A percentile compares a stretch with the other conserved stretches of the same genome.
These are phyloP conservation scores for Pterulicium gracile DNA, from an alignment of 1,284 basidiomycete genomes.

Conservation along the genomic window DNA sequence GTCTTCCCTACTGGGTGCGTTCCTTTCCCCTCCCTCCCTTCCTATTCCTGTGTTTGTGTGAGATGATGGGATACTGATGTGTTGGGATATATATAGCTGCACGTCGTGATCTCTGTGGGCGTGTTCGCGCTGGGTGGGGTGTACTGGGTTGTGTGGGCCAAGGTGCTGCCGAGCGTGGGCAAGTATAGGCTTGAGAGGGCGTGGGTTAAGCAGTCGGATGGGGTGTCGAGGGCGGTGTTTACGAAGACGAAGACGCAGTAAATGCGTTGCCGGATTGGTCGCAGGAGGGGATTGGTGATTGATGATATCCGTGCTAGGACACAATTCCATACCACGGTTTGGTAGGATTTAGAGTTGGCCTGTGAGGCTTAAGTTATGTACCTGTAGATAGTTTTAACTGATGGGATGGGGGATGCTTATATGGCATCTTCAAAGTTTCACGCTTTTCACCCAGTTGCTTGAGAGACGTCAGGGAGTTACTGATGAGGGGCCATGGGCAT, in stretches of 20 bases:
- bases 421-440: too few species aligned
- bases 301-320: too few species aligned
- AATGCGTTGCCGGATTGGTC: too few species aligned
- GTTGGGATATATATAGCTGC: not conserved
- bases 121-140: slow-evolving; percentile 23
- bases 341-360: too few species aligned
- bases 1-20: slow-evolving; percentile 57
- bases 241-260: slow-evolving; percentile 4
- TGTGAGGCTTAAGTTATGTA: too few species aligned
- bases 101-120: slow-evolving; percentile 10
- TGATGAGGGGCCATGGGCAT: too few species aligned
- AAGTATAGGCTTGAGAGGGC: slow-evolving; percentile 17
- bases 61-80: not conserved
- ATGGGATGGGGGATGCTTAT: too few species aligned
- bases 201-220: slow-evolving; percentile 19
- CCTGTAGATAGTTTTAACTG: too few species aligned
- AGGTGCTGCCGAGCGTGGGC: slow-evolving; percentile 16
- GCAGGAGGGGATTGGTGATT: too few species aligned
- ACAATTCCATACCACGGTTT: too few species aligned
- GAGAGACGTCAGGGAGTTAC: too few species aligned
- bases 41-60: not conserved
- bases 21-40: slow-evolving; percentile 1
- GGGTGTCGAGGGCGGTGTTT: slow-evolving; percentile 18
- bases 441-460: too few species aligned
- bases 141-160: slow-evolving; percentile 23